Evolutionary conservation across 495 filamentous ascomycete genomes (phyloP).

Genomic region (Aeminium ludgeri): DNA sequence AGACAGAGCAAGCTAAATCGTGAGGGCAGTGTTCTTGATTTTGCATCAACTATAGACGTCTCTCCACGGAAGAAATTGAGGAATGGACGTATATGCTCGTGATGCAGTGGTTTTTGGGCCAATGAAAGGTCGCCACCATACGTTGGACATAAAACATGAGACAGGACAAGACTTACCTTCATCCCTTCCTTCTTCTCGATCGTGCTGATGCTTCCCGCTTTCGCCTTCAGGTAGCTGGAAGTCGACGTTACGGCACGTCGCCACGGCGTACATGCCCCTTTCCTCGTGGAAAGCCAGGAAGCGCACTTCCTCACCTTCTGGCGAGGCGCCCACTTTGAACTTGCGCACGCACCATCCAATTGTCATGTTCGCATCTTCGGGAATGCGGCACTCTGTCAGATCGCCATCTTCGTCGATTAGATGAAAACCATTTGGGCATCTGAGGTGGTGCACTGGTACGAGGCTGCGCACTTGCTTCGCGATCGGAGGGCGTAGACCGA

Average conservation of each 20-base stretch:
- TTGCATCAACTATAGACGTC: constrained; percentile 20
- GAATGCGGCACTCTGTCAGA: constrained; percentile 51
- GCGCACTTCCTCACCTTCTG: constrained; percentile 63
- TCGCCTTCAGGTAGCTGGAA: constrained; percentile 77
- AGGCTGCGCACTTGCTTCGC: constrained; percentile 39
- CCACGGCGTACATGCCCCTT: constrained; percentile 59
- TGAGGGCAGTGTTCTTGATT: constrained; percentile 33
- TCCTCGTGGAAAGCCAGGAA: constrained; percentile 57
- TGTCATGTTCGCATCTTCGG: constrained; percentile 41
- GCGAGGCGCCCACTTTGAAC: constrained; percentile 29
- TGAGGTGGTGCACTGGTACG: constrained; percentile 51
- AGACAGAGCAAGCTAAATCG: neutral
- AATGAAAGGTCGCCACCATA: too few species aligned
- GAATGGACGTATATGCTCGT: constrained; percentile 18
- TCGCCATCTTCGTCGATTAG: constrained; percentile 52
- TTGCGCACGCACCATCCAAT: constrained; percentile 36
- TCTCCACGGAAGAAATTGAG: constrained; percentile 8
- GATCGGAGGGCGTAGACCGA: constrained; percentile 45
- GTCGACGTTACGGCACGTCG: constrained; percentile 43
- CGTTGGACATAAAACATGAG: too few species aligned
- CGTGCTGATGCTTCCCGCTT: constrained; percentile 8
- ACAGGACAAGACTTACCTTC: constrained; percentile 11
- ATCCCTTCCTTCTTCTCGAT: too few species aligned
- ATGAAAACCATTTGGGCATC: constrained; percentile 65
- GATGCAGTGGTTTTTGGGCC: constrained; percentile 6